These are phyloP conservation scores for Penicillium oxalicum DNA, from an alignment of 2,329 filamentous ascomycete genomes.

Conservation along the genomic window DNA sequence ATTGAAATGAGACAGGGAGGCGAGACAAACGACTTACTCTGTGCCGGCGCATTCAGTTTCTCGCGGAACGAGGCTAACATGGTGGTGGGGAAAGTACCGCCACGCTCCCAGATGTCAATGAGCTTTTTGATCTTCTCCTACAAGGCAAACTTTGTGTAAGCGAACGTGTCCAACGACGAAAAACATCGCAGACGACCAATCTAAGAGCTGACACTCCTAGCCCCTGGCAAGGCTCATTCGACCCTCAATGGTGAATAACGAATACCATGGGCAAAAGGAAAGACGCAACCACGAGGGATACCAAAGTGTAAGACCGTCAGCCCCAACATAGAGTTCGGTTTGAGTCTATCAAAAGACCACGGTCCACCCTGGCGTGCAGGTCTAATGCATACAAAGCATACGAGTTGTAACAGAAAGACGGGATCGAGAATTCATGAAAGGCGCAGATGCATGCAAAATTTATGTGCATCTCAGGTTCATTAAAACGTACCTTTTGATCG, in stretches of 20 bases:
- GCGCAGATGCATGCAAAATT: background rate
- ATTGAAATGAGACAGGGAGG: background rate
- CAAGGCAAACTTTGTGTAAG: constrained; percentile 49
- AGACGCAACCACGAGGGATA: too few species aligned
- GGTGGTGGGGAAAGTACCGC: constrained; percentile 75
- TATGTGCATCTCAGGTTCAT: constrained; percentile 6
- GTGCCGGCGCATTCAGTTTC: constrained; percentile 60
- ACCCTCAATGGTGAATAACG: too few species aligned
- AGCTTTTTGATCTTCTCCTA: constrained; percentile 96
- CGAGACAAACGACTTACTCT: constrained; percentile 53
- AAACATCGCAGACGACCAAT: background rate
- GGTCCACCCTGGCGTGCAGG: constrained; percentile 23
- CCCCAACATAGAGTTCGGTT: constrained; percentile 7
- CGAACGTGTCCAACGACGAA: constrained; percentile 16
- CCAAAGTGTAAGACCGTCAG: constrained; percentile 1
- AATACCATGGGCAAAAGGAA: too few species aligned
- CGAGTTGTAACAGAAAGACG: background rate
- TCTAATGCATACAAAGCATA: constrained; percentile 41
- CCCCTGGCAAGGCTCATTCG: too few species aligned
- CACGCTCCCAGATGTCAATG: constrained; percentile 96
- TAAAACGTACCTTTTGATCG: constrained; percentile 89
- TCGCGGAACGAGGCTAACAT: constrained; percentile 81
- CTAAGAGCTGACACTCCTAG: too few species aligned
- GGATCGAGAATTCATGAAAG: background rate
- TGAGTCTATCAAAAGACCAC: background rate